Base-by-base conservation (phyloP, 305 asterid genomes). In the Petunia hybrid region DNA sequence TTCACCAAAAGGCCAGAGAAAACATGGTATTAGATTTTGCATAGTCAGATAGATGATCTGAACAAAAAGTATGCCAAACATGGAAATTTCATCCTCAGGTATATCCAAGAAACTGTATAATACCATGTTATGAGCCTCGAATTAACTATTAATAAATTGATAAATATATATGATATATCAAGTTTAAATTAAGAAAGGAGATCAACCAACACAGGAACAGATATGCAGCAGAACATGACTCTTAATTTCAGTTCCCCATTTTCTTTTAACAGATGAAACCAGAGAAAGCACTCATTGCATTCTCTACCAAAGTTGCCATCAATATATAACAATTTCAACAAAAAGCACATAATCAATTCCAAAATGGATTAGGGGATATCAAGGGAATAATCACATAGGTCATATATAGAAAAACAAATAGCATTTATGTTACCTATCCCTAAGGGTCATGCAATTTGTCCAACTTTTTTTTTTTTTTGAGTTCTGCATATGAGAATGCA, bases 1-100 rank as follows among this genome's bases (percentile, higher is more conserved):
- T 48, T 64, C 66, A 76, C 38, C 40, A 70, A 83, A 22, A 74
- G 78, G 64, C 64, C 63, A 74, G 78, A 74, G 38, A 51, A 53
- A 53, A 14, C n/a, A n/a, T 74, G 63, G 46, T 36, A 71, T 71
- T 36, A 74, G 4, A 51, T 55, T 46, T 5, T 70, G 64, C 69
- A 1, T 42, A 64, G 22, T 4, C 51, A 78, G 38, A 9, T 12
- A 9, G 7, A 60, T n/a, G 38, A 40, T 64, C 14, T 8, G 64
- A 79, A 31, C 60, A 31, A 71, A 78, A 61, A 61, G 35, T 60
- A 61, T 59, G 56, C 45, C 59, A 31, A 31, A 59, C 8, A 43
- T 39, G 31, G 48, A 48, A 38, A 66, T 51, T 79, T 42, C 77
- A 64, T 51, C 67, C 43, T 79, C 42, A 80, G 76, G 63, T 73